Evolutionary conservation across 139 green algal genomes (phyloP).

Genomic region (Chlorella sp.): DNA sequence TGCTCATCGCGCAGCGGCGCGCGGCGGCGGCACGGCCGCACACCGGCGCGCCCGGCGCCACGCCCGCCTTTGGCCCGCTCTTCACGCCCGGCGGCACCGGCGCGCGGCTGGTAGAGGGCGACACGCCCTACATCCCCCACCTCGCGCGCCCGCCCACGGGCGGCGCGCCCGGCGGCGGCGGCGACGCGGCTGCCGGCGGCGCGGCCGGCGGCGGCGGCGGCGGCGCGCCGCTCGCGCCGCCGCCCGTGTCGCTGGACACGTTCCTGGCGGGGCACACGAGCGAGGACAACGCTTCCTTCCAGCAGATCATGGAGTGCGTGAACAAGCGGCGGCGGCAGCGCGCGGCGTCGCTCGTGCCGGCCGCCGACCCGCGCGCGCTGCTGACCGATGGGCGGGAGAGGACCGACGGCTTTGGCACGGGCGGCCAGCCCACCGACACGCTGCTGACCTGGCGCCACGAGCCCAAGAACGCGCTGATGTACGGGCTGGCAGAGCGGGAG

Average conservation of each 20-base stretch:
- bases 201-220: background rate
- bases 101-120: background rate
- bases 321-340: conserved; percentile 34
- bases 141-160: background rate
- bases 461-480: conserved; percentile 76
- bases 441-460: conserved; percentile 57
- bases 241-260: conserved; percentile 62
- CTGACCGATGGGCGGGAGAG: conserved; percentile 24
- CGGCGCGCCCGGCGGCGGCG: background rate
- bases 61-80: conserved; percentile 25
- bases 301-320: conserved; percentile 56
- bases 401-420: conserved; percentile 76
- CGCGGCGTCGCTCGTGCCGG: background rate
- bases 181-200: background rate
- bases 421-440: conserved; percentile 60
- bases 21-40: conserved; percentile 28
- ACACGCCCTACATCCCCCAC: conserved; percentile 42
- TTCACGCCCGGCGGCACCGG: conserved; percentile 25
- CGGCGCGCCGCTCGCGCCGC: background rate
- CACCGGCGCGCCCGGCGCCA: conserved; percentile 8
- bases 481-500: conserved; percentile 52
- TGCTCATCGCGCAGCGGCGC: conserved; percentile 78
- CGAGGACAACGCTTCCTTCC: conserved; percentile 89
- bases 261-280: conserved; percentile 74
- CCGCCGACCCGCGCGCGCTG: conserved; percentile 6